Evolutionary conservation across 805 yeast species (phyloP).

Genomic region (Candida pini): DNA sequence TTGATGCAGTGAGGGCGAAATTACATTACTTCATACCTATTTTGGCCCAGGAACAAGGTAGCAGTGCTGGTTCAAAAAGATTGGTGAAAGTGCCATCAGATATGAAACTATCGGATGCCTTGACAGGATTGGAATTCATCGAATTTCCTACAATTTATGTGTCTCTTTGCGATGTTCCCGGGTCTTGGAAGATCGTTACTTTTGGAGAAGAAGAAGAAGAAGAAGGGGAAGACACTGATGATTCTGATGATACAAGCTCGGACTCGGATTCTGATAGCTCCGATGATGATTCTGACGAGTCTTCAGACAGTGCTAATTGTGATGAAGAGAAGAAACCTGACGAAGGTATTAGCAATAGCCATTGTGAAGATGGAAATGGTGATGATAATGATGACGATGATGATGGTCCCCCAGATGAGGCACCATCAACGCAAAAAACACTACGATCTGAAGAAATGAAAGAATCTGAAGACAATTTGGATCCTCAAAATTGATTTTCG

Average conservation of each 20-base stretch:
- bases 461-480: not conserved
- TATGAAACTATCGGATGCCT: slow-evolving; percentile 37
- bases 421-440: slow-evolving; percentile 6
- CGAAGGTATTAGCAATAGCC: slow-evolving; percentile 2
- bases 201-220: slow-evolving; percentile 15
- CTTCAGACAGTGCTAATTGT: slow-evolving; percentile 4
- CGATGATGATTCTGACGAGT: slow-evolving; percentile 5
- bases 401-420: slow-evolving; percentile 23
- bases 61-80: no score
- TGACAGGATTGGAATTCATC: slow-evolving; percentile 56
- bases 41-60: no score
- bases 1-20: not conserved
- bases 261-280: slow-evolving; percentile 5
- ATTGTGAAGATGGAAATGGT: not conserved
- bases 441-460: not conserved
- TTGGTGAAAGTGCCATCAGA: slow-evolving; percentile 33
- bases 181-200: slow-evolving; percentile 22
- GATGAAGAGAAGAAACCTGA: slow-evolving; percentile 1
- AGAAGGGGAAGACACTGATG: no score
- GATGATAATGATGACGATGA: slow-evolving; percentile 2
- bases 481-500: not conserved
- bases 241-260: slow-evolving; percentile 8
- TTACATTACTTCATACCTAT: slow-evolving; percentile 9
- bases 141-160: slow-evolving; percentile 74
- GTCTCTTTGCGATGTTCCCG: slow-evolving; percentile 29